Evolutionary conservation across 1,139 yeast species (phyloP).

Genomic region (Barnettozyma hawaiiensis): DNA sequence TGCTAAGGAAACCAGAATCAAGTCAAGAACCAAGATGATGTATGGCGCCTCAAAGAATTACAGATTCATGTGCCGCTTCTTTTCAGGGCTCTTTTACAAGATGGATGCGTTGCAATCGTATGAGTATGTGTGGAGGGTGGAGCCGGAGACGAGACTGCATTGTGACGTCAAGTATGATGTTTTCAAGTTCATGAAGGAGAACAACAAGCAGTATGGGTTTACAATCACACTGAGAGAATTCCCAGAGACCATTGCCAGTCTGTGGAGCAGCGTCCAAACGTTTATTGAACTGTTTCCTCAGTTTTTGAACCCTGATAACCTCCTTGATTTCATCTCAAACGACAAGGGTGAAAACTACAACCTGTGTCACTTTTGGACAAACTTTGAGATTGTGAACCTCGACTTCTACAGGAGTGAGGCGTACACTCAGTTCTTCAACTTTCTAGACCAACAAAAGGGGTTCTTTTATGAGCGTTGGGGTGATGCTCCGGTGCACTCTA

Average conservation of each 20-base stretch:
- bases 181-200: conserved; percentile 56
- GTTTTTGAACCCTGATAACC: conserved; percentile 41
- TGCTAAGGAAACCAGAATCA: conserved; percentile 36
- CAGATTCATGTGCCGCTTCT: conserved; percentile 75
- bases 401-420: conserved; percentile 48
- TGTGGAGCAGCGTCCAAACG: conserved; percentile 52
- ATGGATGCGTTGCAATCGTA: conserved; percentile 49
- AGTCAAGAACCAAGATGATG: conserved; percentile 43
- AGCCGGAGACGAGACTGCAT: conserved; percentile 58
- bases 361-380: conserved; percentile 69
- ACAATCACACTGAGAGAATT: conserved; percentile 61
- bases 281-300: conserved; percentile 45
- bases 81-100: conserved; percentile 60
- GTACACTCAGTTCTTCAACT: conserved; percentile 42
- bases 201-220: conserved; percentile 61
- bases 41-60: conserved; percentile 63
- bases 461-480: conserved; percentile 69
- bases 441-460: conserved; percentile 50
- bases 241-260: conserved; percentile 48
- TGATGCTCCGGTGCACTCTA: conserved; percentile 62
- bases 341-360: conserved; percentile 47
- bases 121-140: conserved; percentile 73
- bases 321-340: conserved; percentile 45
- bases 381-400: conserved; percentile 59
- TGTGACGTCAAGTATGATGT: conserved; percentile 69